A percentile compares a stretch with the other conserved stretches of the same genome.
Conservation (phyloP, 306 rosid genomes). For the Cicer cuneatum region DNA sequence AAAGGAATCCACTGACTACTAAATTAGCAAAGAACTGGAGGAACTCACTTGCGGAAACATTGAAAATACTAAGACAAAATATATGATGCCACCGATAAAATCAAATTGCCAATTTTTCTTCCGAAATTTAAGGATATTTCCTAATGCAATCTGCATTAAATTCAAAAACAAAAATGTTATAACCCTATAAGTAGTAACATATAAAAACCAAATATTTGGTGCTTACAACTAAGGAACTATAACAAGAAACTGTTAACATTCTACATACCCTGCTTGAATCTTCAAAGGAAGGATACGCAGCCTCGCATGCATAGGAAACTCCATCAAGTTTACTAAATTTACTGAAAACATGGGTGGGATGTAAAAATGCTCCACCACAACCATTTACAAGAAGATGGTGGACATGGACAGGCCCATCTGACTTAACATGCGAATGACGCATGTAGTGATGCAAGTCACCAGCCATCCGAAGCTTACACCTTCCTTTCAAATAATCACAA, state of each 20-base stretch:
- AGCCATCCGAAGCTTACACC: constrained; percentile 94
- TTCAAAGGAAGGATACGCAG: constrained; percentile 94
- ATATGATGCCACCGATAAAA: constrained; percentile 97
- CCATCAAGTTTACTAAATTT: constrained; percentile 70
- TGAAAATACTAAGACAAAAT: constrained; percentile 82
- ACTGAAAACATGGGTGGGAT: constrained; percentile 94
- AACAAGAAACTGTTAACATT: constrained; percentile 33
- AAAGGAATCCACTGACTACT: constrained; percentile 35
- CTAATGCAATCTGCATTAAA: constrained; percentile 79
- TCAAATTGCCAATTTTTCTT: constrained; percentile 99
- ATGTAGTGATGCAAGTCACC: constrained; percentile 99
- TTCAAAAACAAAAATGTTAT: constrained; percentile 33
- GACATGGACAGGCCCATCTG: constrained; percentile 75
- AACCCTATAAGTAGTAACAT: constrained; percentile 33
- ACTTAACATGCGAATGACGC: constrained; percentile 87
- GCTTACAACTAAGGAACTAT: constrained; percentile 8
- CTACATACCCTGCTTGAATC: constrained; percentile 88
- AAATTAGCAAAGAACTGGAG: constrained; percentile 21
- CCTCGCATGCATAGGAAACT: constrained; percentile 78
- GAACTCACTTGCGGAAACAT: constrained; percentile 94
- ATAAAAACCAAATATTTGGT: constrained; percentile 25
- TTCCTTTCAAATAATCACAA: constrained; percentile 83
- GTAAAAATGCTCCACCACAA: constrained; percentile 98
- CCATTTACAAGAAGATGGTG: constrained; percentile 95
- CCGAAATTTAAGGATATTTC: constrained; percentile 91